Evolutionary conservation across 108 stramenopile genomes (phyloP).

Genomic region (Skeletonema menzelii): DNA sequence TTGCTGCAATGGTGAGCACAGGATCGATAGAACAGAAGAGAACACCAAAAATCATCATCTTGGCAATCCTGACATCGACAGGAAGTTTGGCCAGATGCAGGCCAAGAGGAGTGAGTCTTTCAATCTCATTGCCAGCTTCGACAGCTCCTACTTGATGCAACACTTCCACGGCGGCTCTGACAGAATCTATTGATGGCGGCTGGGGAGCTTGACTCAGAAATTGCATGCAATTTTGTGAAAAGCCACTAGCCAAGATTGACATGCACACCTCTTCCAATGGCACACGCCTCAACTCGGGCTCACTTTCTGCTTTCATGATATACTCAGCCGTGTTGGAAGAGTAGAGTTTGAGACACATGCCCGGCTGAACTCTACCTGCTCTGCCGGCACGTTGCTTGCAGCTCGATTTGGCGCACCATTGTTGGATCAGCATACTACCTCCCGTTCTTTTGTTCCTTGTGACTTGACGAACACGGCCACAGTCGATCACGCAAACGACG

Average conservation of each 20-base stretch:
- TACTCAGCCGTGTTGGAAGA: constrained; percentile 61
- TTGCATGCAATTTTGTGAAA: constrained; percentile 50
- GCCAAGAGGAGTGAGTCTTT: constrained; percentile 89
- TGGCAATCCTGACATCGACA: constrained; percentile 85
- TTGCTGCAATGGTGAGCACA: constrained; percentile 81
- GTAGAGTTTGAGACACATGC: constrained; percentile 88
- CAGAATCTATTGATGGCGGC: constrained; percentile 77
- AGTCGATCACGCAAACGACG: constrained; percentile 82
- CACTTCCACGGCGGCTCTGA: constrained; percentile 62
- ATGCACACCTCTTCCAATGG: constrained; percentile 63
- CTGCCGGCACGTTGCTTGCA: constrained; percentile 92
- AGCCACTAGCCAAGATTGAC: constrained; percentile 63
- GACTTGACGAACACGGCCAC: constrained; percentile 81
- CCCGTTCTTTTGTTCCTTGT: constrained; percentile 62
- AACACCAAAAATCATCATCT: constrained; percentile 81
- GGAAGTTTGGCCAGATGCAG: constrained; percentile 88
- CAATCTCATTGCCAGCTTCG: constrained; percentile 6
- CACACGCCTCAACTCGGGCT: constrained; percentile 89
- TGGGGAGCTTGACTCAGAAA: constrained; percentile 92
- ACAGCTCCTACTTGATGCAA: constrained; percentile 85
- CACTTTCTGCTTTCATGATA: constrained; percentile 61
- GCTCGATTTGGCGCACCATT: constrained; percentile 89
- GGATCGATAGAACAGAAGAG: constrained; percentile 78
- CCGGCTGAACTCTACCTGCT: constrained; percentile 92
- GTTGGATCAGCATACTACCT: constrained; percentile 69